Base-by-base conservation (phyloP, 768 basidiomycete species). In the Lactifluus subvellereus region DNA sequence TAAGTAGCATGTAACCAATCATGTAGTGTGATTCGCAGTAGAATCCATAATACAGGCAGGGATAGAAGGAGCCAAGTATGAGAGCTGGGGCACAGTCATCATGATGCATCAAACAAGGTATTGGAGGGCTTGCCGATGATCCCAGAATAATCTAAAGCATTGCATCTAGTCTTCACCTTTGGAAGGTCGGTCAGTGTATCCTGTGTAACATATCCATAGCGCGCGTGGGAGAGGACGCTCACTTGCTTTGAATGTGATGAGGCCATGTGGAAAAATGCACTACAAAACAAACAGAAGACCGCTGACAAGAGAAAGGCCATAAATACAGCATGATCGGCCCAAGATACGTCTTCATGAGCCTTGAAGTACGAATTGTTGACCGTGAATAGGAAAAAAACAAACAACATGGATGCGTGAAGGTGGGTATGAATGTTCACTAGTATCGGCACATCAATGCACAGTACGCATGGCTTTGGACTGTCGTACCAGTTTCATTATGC, bases 341-440 rank as follows among this genome's bases (percentile, higher is more conserved):
- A 86, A 27, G 83, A 83, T 48, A 84, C 77, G 47, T 78, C 75
- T 22, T 80, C 77, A 65, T 87, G 80, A 27, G 75, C 72, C 33
- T 74, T 73, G 57, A 88, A 73, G 68, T 87, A 78, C 50, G 75
- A 75, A 27, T 77, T 73, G 61, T 80, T 79, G 66, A 85, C 83
- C 5, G 82, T 83, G 45, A 71, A 69, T 40, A 87, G 75, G 57
- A 88, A 74, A 71, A 79, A 78, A 16, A 75, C 69, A 70, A 90
- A 91, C 30, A 89, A 69, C 4, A 82, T 70, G 37, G 86, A 84
- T 32, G 85, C 89, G 76, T 84, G 81, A 8, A 93, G 76, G 71
- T 94, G 93, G 62, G 81, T 88, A 73, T 92, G 88, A 51, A 94
- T 91, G 74, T 95, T 95, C 60, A 94, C 91, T 90, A 6, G 18